A percentile compares a stretch with the other conserved stretches of the same genome.
Conservation (phyloP, 192 early-diverging fungal genomes). For the Gigaspora rosea region DNA sequence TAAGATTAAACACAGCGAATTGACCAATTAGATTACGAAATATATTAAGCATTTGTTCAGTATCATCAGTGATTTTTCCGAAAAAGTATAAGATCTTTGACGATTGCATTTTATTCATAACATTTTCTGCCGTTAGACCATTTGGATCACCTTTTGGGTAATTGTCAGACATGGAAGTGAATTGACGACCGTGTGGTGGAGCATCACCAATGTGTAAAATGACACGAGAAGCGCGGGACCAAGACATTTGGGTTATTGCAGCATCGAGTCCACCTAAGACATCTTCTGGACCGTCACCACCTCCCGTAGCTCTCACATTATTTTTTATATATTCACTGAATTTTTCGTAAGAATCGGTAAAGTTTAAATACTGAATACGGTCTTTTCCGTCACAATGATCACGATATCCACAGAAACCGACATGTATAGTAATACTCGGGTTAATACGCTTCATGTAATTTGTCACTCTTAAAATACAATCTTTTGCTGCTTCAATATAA, state of each 20-base stretch:
- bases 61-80: constrained; percentile 17
- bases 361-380: background rate
- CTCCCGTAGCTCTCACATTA: constrained; percentile 3
- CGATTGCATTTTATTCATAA: constrained; percentile 3
- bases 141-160: constrained; percentile 20
- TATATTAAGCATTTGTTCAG: constrained; percentile 19
- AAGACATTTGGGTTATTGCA: background rate
- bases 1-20: constrained; percentile 10
- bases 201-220: constrained; percentile 22
- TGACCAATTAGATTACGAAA: constrained; percentile 9
- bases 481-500: too few relatives aligned
- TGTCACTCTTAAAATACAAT: too few relatives aligned
- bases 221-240: background rate
- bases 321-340: background rate
- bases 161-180: background rate
- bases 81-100: constrained; percentile 21
- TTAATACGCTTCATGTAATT: too few relatives aligned
- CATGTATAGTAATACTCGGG: too few relatives aligned
- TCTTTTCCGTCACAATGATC: background rate
- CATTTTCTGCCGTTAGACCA: constrained; percentile 22
- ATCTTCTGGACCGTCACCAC: constrained; percentile 28
- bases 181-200: constrained; percentile 26
- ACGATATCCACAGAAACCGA: too few relatives aligned
- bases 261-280: constrained; percentile 29
- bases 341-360: background rate